Evolutionary conservation across 2,329 filamentous ascomycete species (phyloP).

Genomic region (Beauveria asiatica): DNA sequence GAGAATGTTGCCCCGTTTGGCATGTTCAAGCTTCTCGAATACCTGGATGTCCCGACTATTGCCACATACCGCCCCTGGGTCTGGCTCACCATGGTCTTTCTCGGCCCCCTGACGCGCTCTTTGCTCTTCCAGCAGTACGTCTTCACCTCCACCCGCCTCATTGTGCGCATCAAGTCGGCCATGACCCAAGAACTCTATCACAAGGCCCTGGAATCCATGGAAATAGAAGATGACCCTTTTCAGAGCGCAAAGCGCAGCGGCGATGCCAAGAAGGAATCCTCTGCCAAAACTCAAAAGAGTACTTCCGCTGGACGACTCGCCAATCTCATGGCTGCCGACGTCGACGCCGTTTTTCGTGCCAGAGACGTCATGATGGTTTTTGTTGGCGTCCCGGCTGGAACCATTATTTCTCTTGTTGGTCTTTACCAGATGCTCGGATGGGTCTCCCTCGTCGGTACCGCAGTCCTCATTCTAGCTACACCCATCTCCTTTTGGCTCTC

Average conservation of each 20-base stretch:
- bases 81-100: constrained; percentile 46
- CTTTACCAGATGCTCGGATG: constrained; percentile 49
- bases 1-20: constrained; percentile 46
- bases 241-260: constrained; percentile 18
- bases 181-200: constrained; percentile 52
- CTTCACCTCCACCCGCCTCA: constrained; percentile 46
- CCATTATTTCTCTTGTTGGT: constrained; percentile 38
- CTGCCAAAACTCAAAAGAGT: constrained; percentile 24
- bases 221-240: constrained; percentile 47
- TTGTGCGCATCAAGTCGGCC: constrained; percentile 47
- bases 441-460: constrained; percentile 44
- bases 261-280: constrained; percentile 17
- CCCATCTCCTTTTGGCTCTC: constrained; percentile 44
- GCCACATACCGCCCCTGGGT: constrained; percentile 40
- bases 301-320: constrained; percentile 43
- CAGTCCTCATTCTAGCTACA: constrained; percentile 36
- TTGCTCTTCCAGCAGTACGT: constrained; percentile 48
- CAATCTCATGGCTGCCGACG: constrained; percentile 51
- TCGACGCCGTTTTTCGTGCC: constrained; percentile 44
- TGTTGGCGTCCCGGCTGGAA: constrained; percentile 38
- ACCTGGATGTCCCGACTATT: constrained; percentile 37
- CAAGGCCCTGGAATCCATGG: constrained; percentile 46
- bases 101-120: constrained; percentile 39
- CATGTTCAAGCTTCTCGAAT: constrained; percentile 44
- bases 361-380: constrained; percentile 41